Base-by-base conservation (phyloP, 768 basidiomycete genomes). In the Vararia minispora region DNA sequence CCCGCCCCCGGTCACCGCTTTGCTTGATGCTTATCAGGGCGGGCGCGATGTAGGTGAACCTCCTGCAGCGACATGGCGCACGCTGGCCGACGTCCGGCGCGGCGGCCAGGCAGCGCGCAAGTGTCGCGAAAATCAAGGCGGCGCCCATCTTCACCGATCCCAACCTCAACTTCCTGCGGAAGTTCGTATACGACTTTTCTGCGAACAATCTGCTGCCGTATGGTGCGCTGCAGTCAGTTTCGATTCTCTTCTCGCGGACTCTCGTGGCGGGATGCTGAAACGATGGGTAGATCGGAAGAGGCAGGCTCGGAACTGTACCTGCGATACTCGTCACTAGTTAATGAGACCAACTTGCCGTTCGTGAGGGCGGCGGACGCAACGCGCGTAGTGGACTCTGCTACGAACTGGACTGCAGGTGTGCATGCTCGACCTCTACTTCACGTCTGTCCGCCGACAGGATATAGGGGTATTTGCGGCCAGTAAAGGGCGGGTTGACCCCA, bases 61-160 rank as follows among this genome's bases (percentile, higher is more conserved):
- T 79, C 30, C 61, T 91, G 7, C 79, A 88, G 58, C 66, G 87
- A 9, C 87, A 91, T 50, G 86, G 85, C 3, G 74, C 83, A 1
- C 73, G 87, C 23, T 88, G 67, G 48, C 87, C 87, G 0, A 88
- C 85, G 0, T 46, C 52, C 0, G 63, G 65, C 2, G 66, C 71
- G 9, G 53, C 65, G 1, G 46, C 50, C 8, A 39, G 44, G 21
- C 81, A 82, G 7, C 44, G 55, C 13, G 43, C 51, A 4, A 66
- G 78, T 0, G 49, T 90, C 7, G 42, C 52, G 5, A 81, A 79
- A 44, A 60, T 89, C 1, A 52, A 72, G 41, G 50, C 63, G 0
- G 78, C 65, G 7, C 50, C 57, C 0, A 48, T 57, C 2, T 75
- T 67, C 51, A 56, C 53, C 0, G 70, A 76, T 35, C 52, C 62